Evolutionary conservation across 768 basidiomycete species (phyloP), one percentile per base, ranked within the genome.

Genomic region (Hypsizygus marmoreus): DNA sequence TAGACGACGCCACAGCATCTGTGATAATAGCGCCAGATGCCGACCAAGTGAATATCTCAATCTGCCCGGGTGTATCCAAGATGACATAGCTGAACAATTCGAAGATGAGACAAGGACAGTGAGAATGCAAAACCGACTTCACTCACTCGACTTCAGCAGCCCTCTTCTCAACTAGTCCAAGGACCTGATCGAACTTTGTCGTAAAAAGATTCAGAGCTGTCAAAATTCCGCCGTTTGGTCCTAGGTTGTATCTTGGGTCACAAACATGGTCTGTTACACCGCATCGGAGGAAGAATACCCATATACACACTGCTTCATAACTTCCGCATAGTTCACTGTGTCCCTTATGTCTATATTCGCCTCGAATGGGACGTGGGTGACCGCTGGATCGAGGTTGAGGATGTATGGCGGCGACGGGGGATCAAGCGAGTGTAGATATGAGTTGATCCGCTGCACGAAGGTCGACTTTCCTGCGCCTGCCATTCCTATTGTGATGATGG

Each of bases 11-110:
- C 31, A 99, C 76, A 13, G 97, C 91, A 61, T 98, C 95, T 31
- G 97, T 99, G 57, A 99, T 98, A 60, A 99, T 99, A 9, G 95
- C 87, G 4, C 97, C 97, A 35, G 95, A 97, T 2, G 97, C 97
- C 0, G 95, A 97, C 97, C 97, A 99, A 39, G 97, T 99, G 63
- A 99, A 99, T 54, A 98, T 99, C 69, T 99, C 97, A 59, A 99
- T 99, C 68, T 99, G 97, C 4, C 97, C 97, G 5, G 97, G 97
- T 0, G 97, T 99, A 59, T 99, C 97, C 36, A 99, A 74, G 35
- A 99, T 85, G 49, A 99, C 81, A 71, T 98, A 88, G 58, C 95
- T 97, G 59, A 31, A 30, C 13, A 25, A 39, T 16, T 41, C 19
- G 31, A 32, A 11, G 19, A 17, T 34, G 32, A 20, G 16, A 45